phyloP scores from a whole-genome alignment of 75 land plant genomes.

The Adiantum capillusveneris region DNA sequence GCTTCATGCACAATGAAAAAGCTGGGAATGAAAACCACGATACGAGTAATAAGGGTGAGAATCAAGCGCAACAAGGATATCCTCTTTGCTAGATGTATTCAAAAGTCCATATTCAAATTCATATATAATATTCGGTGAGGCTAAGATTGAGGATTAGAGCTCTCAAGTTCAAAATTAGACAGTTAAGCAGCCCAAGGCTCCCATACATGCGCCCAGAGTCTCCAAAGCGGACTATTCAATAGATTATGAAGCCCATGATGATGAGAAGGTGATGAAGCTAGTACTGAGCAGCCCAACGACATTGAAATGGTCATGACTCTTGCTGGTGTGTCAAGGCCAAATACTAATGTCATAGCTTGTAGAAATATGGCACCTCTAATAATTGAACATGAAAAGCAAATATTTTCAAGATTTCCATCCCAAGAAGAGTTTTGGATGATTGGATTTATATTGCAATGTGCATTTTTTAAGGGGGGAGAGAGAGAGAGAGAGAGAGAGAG shows the following conservation, averaged over 20 bases:
- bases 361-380: too few relatives aligned
- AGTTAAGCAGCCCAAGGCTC: slow-evolving; percentile 71
- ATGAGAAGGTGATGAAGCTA: slow-evolving; percentile 65
- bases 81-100: slow-evolving; percentile 75
- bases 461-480: too few relatives aligned
- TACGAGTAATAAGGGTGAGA: slow-evolving; percentile 82
- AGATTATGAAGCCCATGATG: slow-evolving; percentile 41
- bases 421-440: too few relatives aligned
- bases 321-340: slow-evolving; percentile 51
- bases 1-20: slow-evolving; percentile 90
- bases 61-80: slow-evolving; percentile 89
- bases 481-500: too few relatives aligned
- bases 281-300: slow-evolving; percentile 64
- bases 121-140: slow-evolving; percentile 64
- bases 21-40: slow-evolving; percentile 84
- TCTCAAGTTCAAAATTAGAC: slow-evolving; percentile 72
- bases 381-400: too few relatives aligned
- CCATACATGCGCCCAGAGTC: slow-evolving; percentile 33
- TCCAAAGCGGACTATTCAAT: slow-evolving; percentile 22
- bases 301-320: slow-evolving; percentile 70
- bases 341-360: slow-evolving; percentile 58
- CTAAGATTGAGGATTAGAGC: slow-evolving; percentile 70
- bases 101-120: slow-evolving; percentile 70
- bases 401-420: too few relatives aligned
- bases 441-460: too few relatives aligned